phyloP scores from a whole-genome alignment of 148 eudicot species.

The Rheum nobile region DNA sequence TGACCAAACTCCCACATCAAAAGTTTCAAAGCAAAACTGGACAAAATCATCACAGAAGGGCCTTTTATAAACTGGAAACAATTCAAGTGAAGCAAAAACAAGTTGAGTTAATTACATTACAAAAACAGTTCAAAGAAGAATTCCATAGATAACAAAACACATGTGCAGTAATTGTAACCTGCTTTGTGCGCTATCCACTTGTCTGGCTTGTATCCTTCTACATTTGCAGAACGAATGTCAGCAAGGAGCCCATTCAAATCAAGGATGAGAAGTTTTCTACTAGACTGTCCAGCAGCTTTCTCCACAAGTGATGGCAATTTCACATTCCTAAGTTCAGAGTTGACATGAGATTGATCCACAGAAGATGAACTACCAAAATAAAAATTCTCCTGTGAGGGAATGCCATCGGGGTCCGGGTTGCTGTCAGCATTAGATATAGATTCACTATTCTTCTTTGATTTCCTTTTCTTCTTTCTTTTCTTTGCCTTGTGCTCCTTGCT shows the following conservation, averaged over 20 bases:
- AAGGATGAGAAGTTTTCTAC: slow-evolving; percentile 70
- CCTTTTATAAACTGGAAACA: slow-evolving; percentile 63
- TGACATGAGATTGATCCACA: neutral
- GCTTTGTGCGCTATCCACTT: slow-evolving; percentile 35
- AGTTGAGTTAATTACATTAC: slow-evolving; percentile 3
- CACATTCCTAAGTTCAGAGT: slow-evolving; percentile 9
- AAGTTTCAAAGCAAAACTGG: slow-evolving; percentile 66
- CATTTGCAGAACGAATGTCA: slow-evolving; percentile 25
- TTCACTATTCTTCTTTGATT: neutral
- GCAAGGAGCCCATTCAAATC: slow-evolving; percentile 80
- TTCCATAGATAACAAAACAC: neutral
- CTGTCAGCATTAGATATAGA: neutral
- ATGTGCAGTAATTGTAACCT: slow-evolving; percentile 22
- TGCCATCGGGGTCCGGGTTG: neutral
- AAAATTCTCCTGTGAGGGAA: neutral
- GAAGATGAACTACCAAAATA: neutral
- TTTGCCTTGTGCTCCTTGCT: neutral
- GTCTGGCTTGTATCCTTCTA: slow-evolving; percentile 27
- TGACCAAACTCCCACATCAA: slow-evolving; percentile 77
- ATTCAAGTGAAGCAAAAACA: slow-evolving; percentile 7
- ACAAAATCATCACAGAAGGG: slow-evolving; percentile 73
- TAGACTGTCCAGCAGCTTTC: slow-evolving; percentile 3
- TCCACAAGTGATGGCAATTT: slow-evolving; percentile 6
- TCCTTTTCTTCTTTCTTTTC: neutral
- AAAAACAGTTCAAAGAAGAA: slow-evolving; percentile 5